These are phyloP conservation scores for Ascoidea rubescens DNA, from an alignment of 805 yeast genomes.

Conservation along the genomic window DNA sequence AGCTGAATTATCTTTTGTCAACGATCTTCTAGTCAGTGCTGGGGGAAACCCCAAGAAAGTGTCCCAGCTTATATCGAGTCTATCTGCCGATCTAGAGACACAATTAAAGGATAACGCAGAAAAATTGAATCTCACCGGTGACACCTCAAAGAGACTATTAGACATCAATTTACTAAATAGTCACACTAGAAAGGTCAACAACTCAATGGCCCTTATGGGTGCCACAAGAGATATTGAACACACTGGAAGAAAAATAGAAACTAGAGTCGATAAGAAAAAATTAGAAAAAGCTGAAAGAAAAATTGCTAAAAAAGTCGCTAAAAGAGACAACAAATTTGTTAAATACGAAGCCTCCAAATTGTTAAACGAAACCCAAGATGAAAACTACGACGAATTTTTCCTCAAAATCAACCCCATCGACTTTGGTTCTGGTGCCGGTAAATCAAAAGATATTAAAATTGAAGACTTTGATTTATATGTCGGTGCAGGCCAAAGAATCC, in stretches of 20 bases:
- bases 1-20: constrained; percentile 54
- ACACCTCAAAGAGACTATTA: constrained; percentile 75
- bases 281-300: constrained; percentile 94
- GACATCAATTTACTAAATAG: constrained; percentile 61
- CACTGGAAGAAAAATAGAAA: constrained; percentile 81
- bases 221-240: constrained; percentile 81
- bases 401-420: constrained; percentile 92
- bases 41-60: constrained; percentile 63
- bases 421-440: constrained; percentile 80
- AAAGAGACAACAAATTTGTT: constrained; percentile 67
- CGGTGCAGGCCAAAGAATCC: constrained; percentile 88
- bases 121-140: constrained; percentile 67
- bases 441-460: constrained; percentile 90
- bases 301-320: constrained; percentile 94
- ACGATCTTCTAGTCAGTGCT: constrained; percentile 57
- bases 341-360: constrained; percentile 90
- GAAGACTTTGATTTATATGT: constrained; percentile 90
- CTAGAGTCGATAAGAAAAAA: constrained; percentile 91
- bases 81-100: constrained; percentile 33
- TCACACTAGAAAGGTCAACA: constrained; percentile 56
- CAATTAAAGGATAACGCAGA: constrained; percentile 57
- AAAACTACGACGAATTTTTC: constrained; percentile 89
- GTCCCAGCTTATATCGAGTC: constrained; percentile 26
- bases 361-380: constrained; percentile 45
- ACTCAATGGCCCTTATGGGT: constrained; percentile 64